A percentile compares a stretch with the other conserved stretches of the same genome.
Conservation (phyloP, 1,284 basidiomycete genomes). For the Ustilago curta region DNA sequence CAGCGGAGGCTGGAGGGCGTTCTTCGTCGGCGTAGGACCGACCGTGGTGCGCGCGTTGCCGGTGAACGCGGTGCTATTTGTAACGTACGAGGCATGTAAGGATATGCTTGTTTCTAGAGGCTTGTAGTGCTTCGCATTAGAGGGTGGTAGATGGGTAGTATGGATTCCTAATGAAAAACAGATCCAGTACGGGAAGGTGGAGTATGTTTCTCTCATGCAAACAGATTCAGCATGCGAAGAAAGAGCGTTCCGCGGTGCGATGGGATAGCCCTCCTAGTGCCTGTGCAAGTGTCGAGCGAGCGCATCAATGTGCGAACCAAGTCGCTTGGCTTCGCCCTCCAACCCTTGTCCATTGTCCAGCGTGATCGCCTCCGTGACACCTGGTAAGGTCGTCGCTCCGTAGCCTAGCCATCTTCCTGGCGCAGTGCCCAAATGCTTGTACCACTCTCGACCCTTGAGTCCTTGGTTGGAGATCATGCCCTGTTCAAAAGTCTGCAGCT, state of each 20-base stretch:
- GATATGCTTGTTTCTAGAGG: conserved; percentile 32
- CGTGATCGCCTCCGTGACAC: conserved; percentile 76
- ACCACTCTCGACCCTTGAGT: conserved; percentile 79
- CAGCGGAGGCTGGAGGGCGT: conserved; percentile 50
- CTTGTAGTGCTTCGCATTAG: no score
- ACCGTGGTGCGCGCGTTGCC: conserved; percentile 59
- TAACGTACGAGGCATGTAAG: conserved; percentile 51
- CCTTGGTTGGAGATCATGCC: conserved; percentile 84
- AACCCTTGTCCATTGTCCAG: conserved; percentile 62
- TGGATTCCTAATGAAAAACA: conserved; percentile 5
- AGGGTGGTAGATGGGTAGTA: conserved; percentile 12
- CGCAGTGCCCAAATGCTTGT: conserved; percentile 84
- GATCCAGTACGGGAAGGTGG: neutral
- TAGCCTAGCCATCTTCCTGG: conserved; percentile 90
- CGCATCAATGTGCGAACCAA: conserved; percentile 40
- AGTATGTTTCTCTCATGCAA: no score
- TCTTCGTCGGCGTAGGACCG: conserved; percentile 59
- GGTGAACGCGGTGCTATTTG: conserved; percentile 59
- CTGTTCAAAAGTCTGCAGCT: conserved; percentile 80
- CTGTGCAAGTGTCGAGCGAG: conserved; percentile 28
- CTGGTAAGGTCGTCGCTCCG: conserved; percentile 86
- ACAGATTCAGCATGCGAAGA: neutral
- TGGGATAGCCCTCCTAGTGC: conserved; percentile 5
- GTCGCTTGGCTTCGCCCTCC: conserved; percentile 49
- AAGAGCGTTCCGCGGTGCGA: neutral